Evolutionary conservation across 2,329 filamentous ascomycete species (phyloP).

Genomic region (Alternaria atra): DNA sequence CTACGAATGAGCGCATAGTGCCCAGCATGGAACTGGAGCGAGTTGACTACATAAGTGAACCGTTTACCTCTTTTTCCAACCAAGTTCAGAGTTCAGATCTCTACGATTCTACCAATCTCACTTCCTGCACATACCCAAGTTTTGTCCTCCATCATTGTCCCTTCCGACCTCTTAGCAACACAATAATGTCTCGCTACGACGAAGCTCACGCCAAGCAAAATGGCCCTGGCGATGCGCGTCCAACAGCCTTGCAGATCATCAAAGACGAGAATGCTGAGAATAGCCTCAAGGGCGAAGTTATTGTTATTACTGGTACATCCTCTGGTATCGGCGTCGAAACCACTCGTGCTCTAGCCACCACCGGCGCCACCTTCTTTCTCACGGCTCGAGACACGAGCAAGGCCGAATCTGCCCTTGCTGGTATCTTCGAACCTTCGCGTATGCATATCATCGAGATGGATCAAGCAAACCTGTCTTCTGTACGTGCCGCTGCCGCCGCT

Average conservation of each 20-base stretch:
- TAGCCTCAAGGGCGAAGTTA: slow-evolving; percentile 38
- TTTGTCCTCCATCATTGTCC: too few relatives aligned
- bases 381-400: slow-evolving; percentile 57
- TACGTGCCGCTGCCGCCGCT: slow-evolving; percentile 29
- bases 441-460: slow-evolving; percentile 50
- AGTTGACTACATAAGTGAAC: too few relatives aligned
- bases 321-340: slow-evolving; percentile 44
- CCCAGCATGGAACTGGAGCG: too few relatives aligned
- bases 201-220: slow-evolving; percentile 24
- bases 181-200: not conserved
- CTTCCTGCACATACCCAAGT: too few relatives aligned
- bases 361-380: slow-evolving; percentile 55
- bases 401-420: slow-evolving; percentile 32
- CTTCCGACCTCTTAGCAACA: not conserved
- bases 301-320: slow-evolving; percentile 42
- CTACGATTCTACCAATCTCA: too few relatives aligned
- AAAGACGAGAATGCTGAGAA: slow-evolving; percentile 50
- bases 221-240: slow-evolving; percentile 53
- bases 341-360: slow-evolving; percentile 52
- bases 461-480: slow-evolving; percentile 27
- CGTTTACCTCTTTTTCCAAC: too few relatives aligned
- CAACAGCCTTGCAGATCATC: slow-evolving; percentile 54
- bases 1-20: too few relatives aligned
- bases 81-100: too few relatives aligned
- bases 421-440: slow-evolving; percentile 30